A percentile compares a stretch with the other conserved stretches of the same genome.
phyloP scores from a whole-genome alignment of 345 rosid species.

The Raphanus raphanistrum region DNA sequence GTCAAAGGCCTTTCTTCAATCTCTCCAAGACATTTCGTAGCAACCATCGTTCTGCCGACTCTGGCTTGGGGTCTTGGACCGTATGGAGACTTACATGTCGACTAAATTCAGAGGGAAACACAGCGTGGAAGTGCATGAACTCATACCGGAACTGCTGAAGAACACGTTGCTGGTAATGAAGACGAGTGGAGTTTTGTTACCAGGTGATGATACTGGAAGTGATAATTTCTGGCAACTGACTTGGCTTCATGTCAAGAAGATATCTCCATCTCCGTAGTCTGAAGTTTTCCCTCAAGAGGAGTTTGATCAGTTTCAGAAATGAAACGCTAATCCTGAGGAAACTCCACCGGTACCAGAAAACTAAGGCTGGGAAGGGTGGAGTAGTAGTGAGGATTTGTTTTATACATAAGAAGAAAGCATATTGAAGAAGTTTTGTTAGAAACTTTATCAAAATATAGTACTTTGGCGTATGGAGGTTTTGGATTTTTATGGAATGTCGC shows the following conservation, averaged over 20 bases:
- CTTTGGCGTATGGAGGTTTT: no score
- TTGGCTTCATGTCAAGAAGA: constrained; percentile 66
- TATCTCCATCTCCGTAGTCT: constrained; percentile 51
- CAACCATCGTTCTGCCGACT: constrained; percentile 48
- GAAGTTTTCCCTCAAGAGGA: constrained; percentile 56
- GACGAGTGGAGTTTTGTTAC: no score
- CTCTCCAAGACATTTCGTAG: no score
- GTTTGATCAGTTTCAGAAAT: constrained; percentile 45
- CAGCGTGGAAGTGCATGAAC: constrained; percentile 57
- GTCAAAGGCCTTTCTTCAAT: constrained; percentile 55
- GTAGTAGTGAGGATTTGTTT: constrained; percentile 22
- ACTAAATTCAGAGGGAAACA: constrained; percentile 58
- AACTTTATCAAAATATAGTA: background rate
- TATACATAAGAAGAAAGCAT: constrained; percentile 25
- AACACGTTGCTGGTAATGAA: constrained; percentile 67
- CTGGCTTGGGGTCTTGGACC: constrained; percentile 64
- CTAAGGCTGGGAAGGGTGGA: constrained; percentile 11
- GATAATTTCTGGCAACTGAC: constrained; percentile 56
- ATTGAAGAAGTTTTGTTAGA: constrained; percentile 10
- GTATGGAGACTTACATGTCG: constrained; percentile 58
- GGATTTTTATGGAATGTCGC: no score
- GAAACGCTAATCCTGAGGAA: constrained; percentile 38
- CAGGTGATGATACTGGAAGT: no score
- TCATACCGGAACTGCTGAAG: constrained; percentile 70
- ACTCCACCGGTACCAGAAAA: constrained; percentile 20